Evolutionary conservation across 1,139 yeast species (phyloP).

Genomic region (Cylindricascospora bacillispora): DNA sequence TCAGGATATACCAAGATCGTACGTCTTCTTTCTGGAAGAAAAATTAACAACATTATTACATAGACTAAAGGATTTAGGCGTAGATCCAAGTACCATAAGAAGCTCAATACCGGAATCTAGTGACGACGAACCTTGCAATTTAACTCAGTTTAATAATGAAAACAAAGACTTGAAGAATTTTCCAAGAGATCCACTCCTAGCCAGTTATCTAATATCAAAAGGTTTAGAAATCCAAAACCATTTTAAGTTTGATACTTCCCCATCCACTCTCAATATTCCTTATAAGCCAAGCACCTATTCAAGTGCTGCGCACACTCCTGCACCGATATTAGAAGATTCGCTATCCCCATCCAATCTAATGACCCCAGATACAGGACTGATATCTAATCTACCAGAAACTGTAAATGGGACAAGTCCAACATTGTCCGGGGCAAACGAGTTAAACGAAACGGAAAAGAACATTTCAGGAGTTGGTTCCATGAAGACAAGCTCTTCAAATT

Average conservation of each 20-base stretch:
- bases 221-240: slow-evolving; percentile 13
- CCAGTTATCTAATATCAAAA: slow-evolving; percentile 15
- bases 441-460: slow-evolving; percentile 14
- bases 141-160: slow-evolving; percentile 12
- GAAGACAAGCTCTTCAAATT: slow-evolving; percentile 25
- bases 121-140: slow-evolving; percentile 15
- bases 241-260: not conserved
- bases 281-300: not conserved
- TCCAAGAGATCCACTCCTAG: slow-evolving; percentile 12
- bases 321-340: slow-evolving; percentile 3
- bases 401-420: slow-evolving; percentile 5
- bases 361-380: not conserved
- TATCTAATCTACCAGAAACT: slow-evolving; percentile 6
- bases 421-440: slow-evolving; percentile 7
- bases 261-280: not conserved
- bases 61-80: slow-evolving; percentile 33
- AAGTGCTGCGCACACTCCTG: not conserved
- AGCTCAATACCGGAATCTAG: slow-evolving; percentile 18
- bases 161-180: slow-evolving; percentile 10
- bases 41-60: slow-evolving; percentile 44
- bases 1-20: slow-evolving; percentile 71
- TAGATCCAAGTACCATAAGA: slow-evolving; percentile 22
- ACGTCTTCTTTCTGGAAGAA: slow-evolving; percentile 62
- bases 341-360: slow-evolving; percentile 2
- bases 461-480: slow-evolving; percentile 14